Percentiles rank a stretch among this genome's conserved stretches.
Evolutionary conservation across 805 yeast genomes (phyloP).

Genomic region (Yamadazyma phyllophila): DNA sequence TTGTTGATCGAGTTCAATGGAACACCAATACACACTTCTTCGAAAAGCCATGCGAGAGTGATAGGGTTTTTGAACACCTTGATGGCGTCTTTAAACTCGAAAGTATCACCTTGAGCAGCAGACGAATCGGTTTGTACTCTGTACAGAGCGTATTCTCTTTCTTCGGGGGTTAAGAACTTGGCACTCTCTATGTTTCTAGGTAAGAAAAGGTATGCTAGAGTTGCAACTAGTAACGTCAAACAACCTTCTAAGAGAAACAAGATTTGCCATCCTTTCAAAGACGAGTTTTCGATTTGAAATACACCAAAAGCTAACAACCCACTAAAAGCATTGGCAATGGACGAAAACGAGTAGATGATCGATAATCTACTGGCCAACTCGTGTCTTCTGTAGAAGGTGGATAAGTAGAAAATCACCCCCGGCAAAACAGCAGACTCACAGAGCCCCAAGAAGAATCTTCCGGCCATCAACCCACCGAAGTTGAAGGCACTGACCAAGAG

Average conservation of each 20-base stretch:
- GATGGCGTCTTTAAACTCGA: conserved; percentile 40
- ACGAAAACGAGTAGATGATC: conserved; percentile 35
- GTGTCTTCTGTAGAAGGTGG: conserved; percentile 36
- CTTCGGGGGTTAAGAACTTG: conserved; percentile 39
- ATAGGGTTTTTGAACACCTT: conserved; percentile 46
- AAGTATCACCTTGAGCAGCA: conserved; percentile 32
- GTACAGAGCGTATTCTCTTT: conserved; percentile 34
- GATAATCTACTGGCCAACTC: conserved; percentile 37
- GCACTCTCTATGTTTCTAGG: conserved; percentile 38
- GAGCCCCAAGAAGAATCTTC: conserved; percentile 38
- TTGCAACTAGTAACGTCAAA: conserved; percentile 35
- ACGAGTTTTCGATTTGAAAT: conserved; percentile 38
- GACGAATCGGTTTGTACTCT: conserved; percentile 48
- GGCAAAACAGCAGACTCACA: conserved; percentile 40
- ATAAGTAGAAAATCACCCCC: conserved; percentile 36
- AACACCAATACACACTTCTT: conserved; percentile 46
- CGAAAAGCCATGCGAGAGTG: conserved; percentile 43
- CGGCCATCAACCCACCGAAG: conserved; percentile 33
- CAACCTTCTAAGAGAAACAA: conserved; percentile 47
- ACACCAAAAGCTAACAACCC: conserved; percentile 33
- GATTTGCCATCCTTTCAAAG: conserved; percentile 47
- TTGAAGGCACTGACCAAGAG: conserved; percentile 35
- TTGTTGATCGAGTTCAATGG: conserved; percentile 48
- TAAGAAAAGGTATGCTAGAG: conserved; percentile 29
- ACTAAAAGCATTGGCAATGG: conserved; percentile 35